Percentiles rank a stretch among this genome's conserved stretches.
These are phyloP conservation scores for Didymella pinodella DNA, from an alignment of 2,329 filamentous ascomycete genomes.

Conservation along the genomic window DNA sequence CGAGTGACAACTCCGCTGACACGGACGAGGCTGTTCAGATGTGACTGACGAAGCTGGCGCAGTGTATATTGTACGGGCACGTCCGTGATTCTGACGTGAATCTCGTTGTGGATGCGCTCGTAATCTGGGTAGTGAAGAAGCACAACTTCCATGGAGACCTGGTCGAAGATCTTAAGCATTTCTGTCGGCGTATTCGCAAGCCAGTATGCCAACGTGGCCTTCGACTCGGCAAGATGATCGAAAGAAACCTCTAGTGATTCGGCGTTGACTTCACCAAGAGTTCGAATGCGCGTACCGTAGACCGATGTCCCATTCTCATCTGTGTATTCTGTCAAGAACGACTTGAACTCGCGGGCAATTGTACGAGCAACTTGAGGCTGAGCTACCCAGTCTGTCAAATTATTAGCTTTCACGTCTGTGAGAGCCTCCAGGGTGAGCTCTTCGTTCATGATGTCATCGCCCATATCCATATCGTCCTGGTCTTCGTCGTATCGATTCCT, in stretches of 20 bases:
- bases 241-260: constrained; percentile 97
- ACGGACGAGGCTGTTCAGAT: constrained; percentile 93
- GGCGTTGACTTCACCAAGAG: constrained; percentile 95
- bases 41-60: constrained; percentile 90
- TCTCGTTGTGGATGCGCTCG: constrained; percentile 95
- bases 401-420: constrained; percentile 90
- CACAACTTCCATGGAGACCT: constrained; percentile 95
- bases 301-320: constrained; percentile 89
- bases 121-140: constrained; percentile 97
- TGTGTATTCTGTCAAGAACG: constrained; percentile 94
- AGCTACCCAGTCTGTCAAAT: constrained; percentile 93
- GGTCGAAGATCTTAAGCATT: constrained; percentile 93
- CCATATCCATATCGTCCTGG: constrained; percentile 86
- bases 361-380: constrained; percentile 89
- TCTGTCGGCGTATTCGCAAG: constrained; percentile 94
- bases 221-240: constrained; percentile 86
- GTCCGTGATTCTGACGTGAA: constrained; percentile 96
- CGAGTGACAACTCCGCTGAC: constrained; percentile 96
- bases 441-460: constrained; percentile 92
- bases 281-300: constrained; percentile 92
- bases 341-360: constrained; percentile 96
- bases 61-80: constrained; percentile 94
- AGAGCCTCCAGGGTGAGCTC: constrained; percentile 91
- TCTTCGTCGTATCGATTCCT: constrained; percentile 95
- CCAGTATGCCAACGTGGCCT: constrained; percentile 95